Evolutionary conservation across 2,329 filamentous ascomycete species (phyloP).

Genomic region (Xylaria sp.): DNA sequence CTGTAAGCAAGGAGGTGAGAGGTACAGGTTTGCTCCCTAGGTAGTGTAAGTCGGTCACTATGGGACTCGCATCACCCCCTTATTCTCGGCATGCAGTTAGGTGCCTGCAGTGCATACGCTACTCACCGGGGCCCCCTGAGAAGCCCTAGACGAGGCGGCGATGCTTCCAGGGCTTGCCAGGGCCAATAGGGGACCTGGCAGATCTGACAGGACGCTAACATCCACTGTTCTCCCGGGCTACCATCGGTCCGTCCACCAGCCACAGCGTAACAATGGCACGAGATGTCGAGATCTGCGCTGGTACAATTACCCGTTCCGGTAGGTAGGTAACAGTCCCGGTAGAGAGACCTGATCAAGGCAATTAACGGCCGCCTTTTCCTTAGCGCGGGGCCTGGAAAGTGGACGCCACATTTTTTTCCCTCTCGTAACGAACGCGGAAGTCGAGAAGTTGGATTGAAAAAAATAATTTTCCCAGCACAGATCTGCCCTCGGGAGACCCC

Average conservation of each 20-base stretch:
- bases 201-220: conserved; percentile 27
- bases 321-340: conserved; percentile 28
- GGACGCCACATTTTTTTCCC: conserved; percentile 40
- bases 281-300: conserved; percentile 18
- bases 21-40: background rate
- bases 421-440: conserved; percentile 33
- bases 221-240: conserved; percentile 20
- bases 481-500: conserved; percentile 15
- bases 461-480: conserved; percentile 30
- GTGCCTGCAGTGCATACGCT: conserved; percentile 3
- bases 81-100: conserved; percentile 12
- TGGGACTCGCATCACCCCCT: background rate
- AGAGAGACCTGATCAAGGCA: conserved; percentile 6
- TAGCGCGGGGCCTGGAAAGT: conserved; percentile 39
- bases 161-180: conserved; percentile 6
- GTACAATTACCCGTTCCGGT: conserved; percentile 31
- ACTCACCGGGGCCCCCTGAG: conserved; percentile 18
- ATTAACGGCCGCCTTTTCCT: conserved; percentile 33
- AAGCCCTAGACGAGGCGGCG: conserved; percentile 14
- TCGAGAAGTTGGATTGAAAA: conserved; percentile 31
- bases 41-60: too few species aligned
- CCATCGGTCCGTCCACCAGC: conserved; percentile 32
- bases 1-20: background rate
- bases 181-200: conserved; percentile 31
- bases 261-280: conserved; percentile 26